These are phyloP conservation scores for Jaltomata sinuosa DNA, from an alignment of 257 asterid species.

Conservation along the genomic window DNA sequence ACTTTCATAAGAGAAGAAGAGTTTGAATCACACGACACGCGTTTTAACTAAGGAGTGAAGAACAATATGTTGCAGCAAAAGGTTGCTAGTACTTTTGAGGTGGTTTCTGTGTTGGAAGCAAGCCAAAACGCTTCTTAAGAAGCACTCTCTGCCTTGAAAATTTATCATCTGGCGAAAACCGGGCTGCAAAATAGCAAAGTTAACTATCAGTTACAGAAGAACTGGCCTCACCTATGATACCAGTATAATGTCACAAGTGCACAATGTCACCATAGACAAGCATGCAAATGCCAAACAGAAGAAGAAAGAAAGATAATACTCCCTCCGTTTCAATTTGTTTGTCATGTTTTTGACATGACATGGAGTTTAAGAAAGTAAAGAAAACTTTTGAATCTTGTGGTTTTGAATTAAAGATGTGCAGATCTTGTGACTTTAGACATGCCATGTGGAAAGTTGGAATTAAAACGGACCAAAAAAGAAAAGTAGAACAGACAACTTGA, in stretches of 20 bases:
- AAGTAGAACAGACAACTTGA: too few relatives aligned
- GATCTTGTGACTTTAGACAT: too few relatives aligned
- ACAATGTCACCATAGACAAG: not conserved
- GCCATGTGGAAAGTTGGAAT: too few relatives aligned
- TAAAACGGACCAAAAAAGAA: too few relatives aligned
- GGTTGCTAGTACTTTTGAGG: slow-evolving; percentile 41
- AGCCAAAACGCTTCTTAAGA: slow-evolving; percentile 70
- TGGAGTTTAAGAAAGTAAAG: too few relatives aligned
- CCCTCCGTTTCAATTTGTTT: too few relatives aligned
- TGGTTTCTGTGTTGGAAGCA: slow-evolving; percentile 73
- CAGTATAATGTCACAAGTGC: not conserved
- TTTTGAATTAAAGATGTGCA: too few relatives aligned
- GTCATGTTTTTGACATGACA: too few relatives aligned
- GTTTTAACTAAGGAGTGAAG: not conserved
- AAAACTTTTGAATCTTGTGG: too few relatives aligned
- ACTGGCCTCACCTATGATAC: not conserved
- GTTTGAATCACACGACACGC: not conserved
- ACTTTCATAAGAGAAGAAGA: not conserved
- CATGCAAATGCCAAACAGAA: not conserved
- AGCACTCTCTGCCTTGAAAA: slow-evolving; percentile 72
- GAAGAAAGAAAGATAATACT: not conserved
- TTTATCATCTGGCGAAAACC: slow-evolving; percentile 81
- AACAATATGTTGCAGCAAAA: not conserved
- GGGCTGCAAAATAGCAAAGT: slow-evolving; percentile 33
- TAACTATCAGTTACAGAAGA: not conserved